A percentile compares a stretch with the other conserved stretches of the same genome.
Evolutionary conservation across 352 stramenopile species (phyloP).

Genomic region (Globisporangium apiculatum): DNA sequence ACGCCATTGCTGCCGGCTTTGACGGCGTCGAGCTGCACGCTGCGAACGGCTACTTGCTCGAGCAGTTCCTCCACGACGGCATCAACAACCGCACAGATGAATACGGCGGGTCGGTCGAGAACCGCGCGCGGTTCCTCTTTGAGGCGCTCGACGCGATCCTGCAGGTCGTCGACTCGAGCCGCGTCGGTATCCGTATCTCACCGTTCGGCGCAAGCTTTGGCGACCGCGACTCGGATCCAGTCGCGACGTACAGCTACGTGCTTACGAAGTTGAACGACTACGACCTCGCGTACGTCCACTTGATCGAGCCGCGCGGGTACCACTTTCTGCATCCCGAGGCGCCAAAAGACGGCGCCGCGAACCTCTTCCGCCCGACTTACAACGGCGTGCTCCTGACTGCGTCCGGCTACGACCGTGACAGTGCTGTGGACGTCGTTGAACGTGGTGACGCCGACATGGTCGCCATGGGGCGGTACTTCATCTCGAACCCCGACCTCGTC

Average conservation of each 20-base stretch:
- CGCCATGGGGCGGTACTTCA: conserved; percentile 51
- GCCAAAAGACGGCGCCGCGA: conserved; percentile 30
- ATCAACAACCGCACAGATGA: conserved; percentile 82
- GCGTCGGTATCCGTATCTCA: conserved; percentile 40
- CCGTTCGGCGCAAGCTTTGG: conserved; percentile 45
- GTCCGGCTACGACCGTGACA: conserved; percentile 53
- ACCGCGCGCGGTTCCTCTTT: conserved; percentile 72
- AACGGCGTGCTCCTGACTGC: conserved; percentile 48
- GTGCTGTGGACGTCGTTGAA: conserved; percentile 36
- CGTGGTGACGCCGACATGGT: conserved; percentile 50
- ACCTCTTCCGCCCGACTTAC: conserved; percentile 50
- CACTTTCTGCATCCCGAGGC: conserved; percentile 26
- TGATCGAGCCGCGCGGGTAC: conserved; percentile 51
- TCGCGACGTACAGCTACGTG: conserved; percentile 46
- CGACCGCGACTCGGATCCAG: conserved; percentile 33
- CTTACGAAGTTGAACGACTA: conserved; percentile 46
- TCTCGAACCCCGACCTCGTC: conserved; percentile 41
- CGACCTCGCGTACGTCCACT: conserved; percentile 48
- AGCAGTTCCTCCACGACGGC: conserved; percentile 83
- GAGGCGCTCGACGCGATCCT: conserved; percentile 63
- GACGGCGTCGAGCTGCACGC: conserved; percentile 87
- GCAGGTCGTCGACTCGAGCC: conserved; percentile 21
- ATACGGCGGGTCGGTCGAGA: conserved; percentile 85
- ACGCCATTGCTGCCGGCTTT: conserved; percentile 51
- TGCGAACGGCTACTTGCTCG: conserved; percentile 90